Percentiles rank a stretch among this genome's conserved stretches.
Conservation (phyloP, 257 asterid genomes). For the Linderniella brevidens region DNA sequence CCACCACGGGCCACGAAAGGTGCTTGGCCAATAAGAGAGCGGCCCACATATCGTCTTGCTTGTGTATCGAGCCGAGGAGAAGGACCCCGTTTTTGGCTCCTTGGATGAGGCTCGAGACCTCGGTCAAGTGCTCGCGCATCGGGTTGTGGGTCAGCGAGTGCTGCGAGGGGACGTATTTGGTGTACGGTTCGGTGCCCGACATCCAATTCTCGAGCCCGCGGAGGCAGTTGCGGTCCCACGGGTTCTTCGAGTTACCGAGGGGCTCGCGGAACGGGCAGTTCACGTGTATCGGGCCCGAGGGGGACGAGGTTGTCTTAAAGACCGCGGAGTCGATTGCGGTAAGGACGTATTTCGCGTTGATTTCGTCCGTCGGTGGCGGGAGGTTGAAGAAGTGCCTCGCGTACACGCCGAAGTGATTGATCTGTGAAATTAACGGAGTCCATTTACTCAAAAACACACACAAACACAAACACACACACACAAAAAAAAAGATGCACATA, state of each 20-base stretch:
- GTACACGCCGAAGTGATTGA: constrained; percentile 74
- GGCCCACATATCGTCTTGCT: constrained; percentile 91
- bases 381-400: constrained; percentile 62
- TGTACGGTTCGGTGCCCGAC: constrained; percentile 52
- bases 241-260: constrained; percentile 35
- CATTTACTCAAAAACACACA: too few species aligned
- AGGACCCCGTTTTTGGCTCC: constrained; percentile 68
- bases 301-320: constrained; percentile 51
- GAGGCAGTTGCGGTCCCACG: constrained; percentile 48
- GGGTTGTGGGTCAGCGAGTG: constrained; percentile 24
- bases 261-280: constrained; percentile 95
- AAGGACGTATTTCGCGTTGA: constrained; percentile 74
- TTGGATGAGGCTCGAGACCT: constrained; percentile 43
- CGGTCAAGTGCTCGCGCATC: constrained; percentile 23
- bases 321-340: constrained; percentile 80
- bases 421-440: constrained; percentile 22
- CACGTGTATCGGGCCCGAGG: constrained; percentile 82
- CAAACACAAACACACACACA: too few species aligned
- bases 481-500: constrained; percentile 1
- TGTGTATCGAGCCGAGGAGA: constrained; percentile 66
- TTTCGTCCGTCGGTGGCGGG: constrained; percentile 64
- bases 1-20: constrained; percentile 78
- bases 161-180: constrained; percentile 45
- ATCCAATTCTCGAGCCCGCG: constrained; percentile 71
- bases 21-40: constrained; percentile 86